These are phyloP conservation scores for Quercus robur DNA, from an alignment of 306 rosid genomes.

Conservation along the genomic window DNA sequence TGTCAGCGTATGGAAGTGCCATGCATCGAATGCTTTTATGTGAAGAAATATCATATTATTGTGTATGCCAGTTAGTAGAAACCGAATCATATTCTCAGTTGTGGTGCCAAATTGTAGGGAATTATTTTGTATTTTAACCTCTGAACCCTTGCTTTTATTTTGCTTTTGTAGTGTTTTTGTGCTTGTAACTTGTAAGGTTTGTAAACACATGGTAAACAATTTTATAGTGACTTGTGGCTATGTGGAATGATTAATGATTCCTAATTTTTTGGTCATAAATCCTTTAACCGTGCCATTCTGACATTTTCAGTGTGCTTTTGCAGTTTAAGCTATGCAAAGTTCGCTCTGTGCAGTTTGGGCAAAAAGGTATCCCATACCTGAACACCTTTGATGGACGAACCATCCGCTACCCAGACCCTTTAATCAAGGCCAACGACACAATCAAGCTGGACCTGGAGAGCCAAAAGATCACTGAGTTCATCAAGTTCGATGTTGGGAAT, in stretches of 20 bases:
- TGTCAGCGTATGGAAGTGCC: not conserved
- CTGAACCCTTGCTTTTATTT: not conserved
- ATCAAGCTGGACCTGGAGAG: constrained; percentile 69
- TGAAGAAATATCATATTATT: not conserved
- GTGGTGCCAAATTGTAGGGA: not conserved
- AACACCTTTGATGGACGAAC: constrained; percentile 88
- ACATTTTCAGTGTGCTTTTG: not conserved
- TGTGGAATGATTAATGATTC: not conserved
- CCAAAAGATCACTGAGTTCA: constrained; percentile 64
- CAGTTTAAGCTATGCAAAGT: constrained; percentile 89
- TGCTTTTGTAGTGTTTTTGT: no score
- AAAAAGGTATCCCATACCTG: constrained; percentile 72
- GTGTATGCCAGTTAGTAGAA: not conserved
- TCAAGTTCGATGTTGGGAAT: constrained; percentile 75
- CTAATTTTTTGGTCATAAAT: not conserved
- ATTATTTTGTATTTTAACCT: not conserved
- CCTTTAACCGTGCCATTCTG: not conserved
- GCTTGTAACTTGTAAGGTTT: not conserved
- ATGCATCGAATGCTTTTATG: not conserved
- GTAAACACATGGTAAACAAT: not conserved
- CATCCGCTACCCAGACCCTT: constrained; percentile 86
- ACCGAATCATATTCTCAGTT: not conserved
- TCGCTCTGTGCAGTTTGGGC: constrained; percentile 77
- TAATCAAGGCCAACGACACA: constrained; percentile 78
- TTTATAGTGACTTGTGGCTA: not conserved